Evolutionary conservation across 208 protist genomes (phyloP), one percentile per base, ranked within the genome.

Genomic region (Leishmania major): DNA sequence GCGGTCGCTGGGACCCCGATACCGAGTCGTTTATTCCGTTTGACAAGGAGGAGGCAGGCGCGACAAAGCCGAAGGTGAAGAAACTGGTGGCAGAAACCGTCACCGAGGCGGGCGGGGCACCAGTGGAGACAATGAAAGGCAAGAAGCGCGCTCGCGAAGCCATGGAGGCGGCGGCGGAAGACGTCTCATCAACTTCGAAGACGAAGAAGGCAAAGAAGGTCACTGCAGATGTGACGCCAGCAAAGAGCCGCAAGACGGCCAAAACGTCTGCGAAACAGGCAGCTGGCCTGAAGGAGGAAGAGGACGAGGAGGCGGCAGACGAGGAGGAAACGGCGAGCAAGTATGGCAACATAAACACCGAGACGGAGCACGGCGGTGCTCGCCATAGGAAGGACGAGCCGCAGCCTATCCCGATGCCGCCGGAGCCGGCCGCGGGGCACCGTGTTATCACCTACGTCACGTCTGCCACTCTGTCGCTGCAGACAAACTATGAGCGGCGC

Each of bases 401-500:
- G 47, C 93, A 94, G 59, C 89, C 88, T 3, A 95, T 91, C 43
- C 82, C 88, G 53, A 97, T 97, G 94, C 96, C 97, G 4, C 78
- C 93, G 31, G 88, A 89, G 70, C 95, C 93, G 31, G 62, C 77
- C 40, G 87, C 87, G 2, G 83, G 85, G 60, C 91, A 96, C 82
- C 89, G 89, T 43, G 88, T 97, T 17, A 75, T 89, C 64, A 97
- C 95, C 10, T 97, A 92, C 88, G 90, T 98, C 15, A 97, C 93
- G 1, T 97, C 93, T 49, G 96, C 96, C 11, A 98, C 96, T 35
- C 91, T 98, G n/a, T 96, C 96, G 19, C 91, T 98, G 55, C 90
- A 96, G 85, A 95, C 92, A 53, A 96, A 97, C 72, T 96, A 96
- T 81, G 91, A 96, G 77, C 92, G 93, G 22, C 86, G 87, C 25